Conservation (phyloP, 2,329 filamentous ascomycete species). For the Fusarium lateritium region DNA sequence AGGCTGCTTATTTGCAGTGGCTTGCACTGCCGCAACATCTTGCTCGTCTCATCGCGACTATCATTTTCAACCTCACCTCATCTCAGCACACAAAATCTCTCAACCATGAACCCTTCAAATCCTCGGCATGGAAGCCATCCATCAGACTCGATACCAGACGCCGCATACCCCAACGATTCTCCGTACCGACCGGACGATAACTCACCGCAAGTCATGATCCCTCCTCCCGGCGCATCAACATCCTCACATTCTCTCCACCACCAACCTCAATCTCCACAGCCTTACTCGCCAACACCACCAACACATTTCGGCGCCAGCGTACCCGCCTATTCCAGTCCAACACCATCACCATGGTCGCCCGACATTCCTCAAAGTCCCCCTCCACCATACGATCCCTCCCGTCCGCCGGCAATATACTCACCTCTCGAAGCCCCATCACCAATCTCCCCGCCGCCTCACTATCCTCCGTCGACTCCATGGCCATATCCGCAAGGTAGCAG, state of each 20-base stretch:
- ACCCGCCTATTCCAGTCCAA: slow-evolving; percentile 31
- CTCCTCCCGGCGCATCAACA: slow-evolving; percentile 20
- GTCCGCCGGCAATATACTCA: slow-evolving; percentile 47
- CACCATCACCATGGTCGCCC: slow-evolving; percentile 36
- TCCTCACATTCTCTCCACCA: slow-evolving; percentile 1
- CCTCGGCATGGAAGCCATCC: slow-evolving; percentile 43
- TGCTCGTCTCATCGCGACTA: neutral
- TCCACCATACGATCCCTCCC: slow-evolving; percentile 50
- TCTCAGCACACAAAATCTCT: neutral
- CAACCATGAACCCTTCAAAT: slow-evolving; percentile 41
- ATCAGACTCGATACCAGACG: slow-evolving; percentile 51
- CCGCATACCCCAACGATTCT: slow-evolving; percentile 53
- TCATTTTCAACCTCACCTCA: neutral
- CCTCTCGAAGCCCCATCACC: slow-evolving; percentile 35
- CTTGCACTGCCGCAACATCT: neutral
- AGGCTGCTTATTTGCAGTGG: slow-evolving; percentile 7
- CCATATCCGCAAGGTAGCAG: slow-evolving; percentile 38
- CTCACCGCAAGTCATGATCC: slow-evolving; percentile 17
- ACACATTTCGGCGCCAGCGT: slow-evolving; percentile 20
- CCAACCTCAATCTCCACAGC: slow-evolving; percentile 5
- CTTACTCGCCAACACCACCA: slow-evolving; percentile 31
- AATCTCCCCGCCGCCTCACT: slow-evolving; percentile 31
- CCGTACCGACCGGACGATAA: slow-evolving; percentile 45
- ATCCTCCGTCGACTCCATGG: slow-evolving; percentile 40
- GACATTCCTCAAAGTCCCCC: slow-evolving; percentile 45